Conservation (phyloP, 768 basidiomycete genomes). For the Dacryopinax primogenitus region DNA sequence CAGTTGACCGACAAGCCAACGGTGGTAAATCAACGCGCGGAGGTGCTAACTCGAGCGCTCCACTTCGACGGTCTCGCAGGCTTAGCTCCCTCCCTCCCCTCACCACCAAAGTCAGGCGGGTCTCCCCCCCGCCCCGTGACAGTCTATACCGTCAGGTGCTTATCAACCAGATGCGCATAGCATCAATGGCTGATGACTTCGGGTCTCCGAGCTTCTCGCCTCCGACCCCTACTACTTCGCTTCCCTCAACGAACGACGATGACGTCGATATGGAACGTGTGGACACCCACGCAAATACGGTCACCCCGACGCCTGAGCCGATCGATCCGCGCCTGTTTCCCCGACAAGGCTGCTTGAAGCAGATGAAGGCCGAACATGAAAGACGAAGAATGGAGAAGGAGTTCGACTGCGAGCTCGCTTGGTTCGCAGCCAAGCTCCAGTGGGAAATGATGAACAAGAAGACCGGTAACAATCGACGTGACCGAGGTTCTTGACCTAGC, state of each 20-base stretch:
- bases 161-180: constrained; percentile 5
- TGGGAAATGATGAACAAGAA: constrained; percentile 4
- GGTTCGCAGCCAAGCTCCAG: constrained; percentile 4
- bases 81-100: constrained; percentile 1
- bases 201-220: not conserved
- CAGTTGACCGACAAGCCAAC: not conserved
- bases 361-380: constrained; percentile 6
- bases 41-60: not conserved
- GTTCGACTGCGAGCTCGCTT: not conserved
- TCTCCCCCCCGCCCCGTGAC: not conserved
- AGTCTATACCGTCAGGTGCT: not conserved
- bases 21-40: not conserved
- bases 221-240: not conserved
- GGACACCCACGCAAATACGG: not conserved
- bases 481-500: not conserved
- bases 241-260: not conserved
- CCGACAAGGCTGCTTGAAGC: constrained; percentile 6
- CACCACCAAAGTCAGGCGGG: not conserved
- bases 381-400: not conserved
- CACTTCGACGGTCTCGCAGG: not conserved
- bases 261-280: constrained; percentile 4
- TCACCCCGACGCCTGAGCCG: not conserved
- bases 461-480: not conserved
- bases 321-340: not conserved
- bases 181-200: not conserved